Base-by-base conservation (phyloP, 805 yeast species). In the Starmerella kuoi region DNA sequence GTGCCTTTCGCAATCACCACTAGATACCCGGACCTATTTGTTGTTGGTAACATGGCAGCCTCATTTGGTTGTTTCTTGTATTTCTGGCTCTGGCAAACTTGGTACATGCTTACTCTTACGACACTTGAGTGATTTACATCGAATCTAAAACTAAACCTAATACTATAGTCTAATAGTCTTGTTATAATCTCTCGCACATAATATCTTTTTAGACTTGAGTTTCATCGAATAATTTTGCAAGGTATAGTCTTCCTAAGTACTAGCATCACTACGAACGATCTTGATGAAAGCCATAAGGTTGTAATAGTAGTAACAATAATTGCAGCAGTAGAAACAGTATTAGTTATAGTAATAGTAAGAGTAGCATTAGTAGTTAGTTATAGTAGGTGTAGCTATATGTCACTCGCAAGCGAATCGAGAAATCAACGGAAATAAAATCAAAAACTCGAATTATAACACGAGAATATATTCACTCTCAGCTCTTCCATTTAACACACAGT, bases 1-100 rank as follows among this genome's bases (percentile, higher is more conserved):
- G 84, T 88, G 1, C 47, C 58, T 1, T 44, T 52, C 7, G 37
- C 20, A 1, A n/a, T 38, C 5, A 50, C 55, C 5, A 45, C 40
- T 4, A 57, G 61, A 30, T 79, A 75, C 48, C 95, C 96, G 1
- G 96, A 91, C 59, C 51, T 91, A 4, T 84, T 91, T 87, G 83
- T 83, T 0, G 68, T 88, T 20, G 70, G 75, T 3, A 91, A 91
- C 55, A 75, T 79, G 32, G 54, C 77, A 0, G 55, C 86, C 3
- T 79, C 91, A 0, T 86, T 84, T 56, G 79, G 72, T 0, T 82
- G 86, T 45, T 88, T 87, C 53, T 57, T 63, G 0, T 55, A 80
- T 35, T 83, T 83, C 53, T 87, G 86, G 77, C 48, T 85, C n/a
- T 91, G 95, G 95, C 70, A 72, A 18, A 38, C 47, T 6, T 38